A percentile compares a stretch with the other conserved stretches of the same genome.
phyloP scores from a whole-genome alignment of 2,329 filamentous ascomycete species.

The Fusarium penzigii region DNA sequence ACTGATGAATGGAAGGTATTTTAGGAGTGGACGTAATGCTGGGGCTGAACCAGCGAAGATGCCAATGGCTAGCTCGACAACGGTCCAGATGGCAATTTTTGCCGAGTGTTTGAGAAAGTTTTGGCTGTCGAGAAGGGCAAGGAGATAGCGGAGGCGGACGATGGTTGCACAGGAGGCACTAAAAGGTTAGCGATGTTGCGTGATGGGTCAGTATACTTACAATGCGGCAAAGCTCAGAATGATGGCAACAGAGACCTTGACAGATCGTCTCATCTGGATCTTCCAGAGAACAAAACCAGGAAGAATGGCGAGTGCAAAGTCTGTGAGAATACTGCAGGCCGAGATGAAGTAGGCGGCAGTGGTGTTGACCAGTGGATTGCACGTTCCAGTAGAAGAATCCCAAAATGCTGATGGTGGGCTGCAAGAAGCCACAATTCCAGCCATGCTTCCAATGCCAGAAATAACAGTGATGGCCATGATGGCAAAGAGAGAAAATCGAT shows the following conservation, averaged over 20 bases:
- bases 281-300: constrained; percentile 1
- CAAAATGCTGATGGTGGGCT: constrained; percentile 6
- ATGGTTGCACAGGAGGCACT: constrained; percentile 3
- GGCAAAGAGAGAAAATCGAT: constrained; percentile 1
- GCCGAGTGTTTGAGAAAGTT: constrained; percentile 1
- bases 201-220: neutral
- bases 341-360: constrained; percentile 9
- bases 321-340: constrained; percentile 2
- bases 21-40: constrained; percentile 2
- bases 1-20: constrained; percentile 2
- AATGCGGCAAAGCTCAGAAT: constrained; percentile 3
- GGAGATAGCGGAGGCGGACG: constrained; percentile 4
- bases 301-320: constrained; percentile 2
- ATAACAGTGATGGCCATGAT: constrained; percentile 2
- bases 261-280: neutral
- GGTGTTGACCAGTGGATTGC: constrained; percentile 3
- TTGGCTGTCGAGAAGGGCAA: constrained; percentile 3
- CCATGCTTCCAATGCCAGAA: constrained; percentile 4
- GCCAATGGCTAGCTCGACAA: constrained; percentile 5
- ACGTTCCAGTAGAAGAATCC: neutral
- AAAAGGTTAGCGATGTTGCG: neutral
- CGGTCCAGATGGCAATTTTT: constrained; percentile 9
- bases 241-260: constrained; percentile 4
- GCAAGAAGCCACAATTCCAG: constrained; percentile 6
- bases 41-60: constrained; percentile 7